phyloP scores from a whole-genome alignment of 1,139 yeast genomes.

The Suhomyces terraborum region DNA sequence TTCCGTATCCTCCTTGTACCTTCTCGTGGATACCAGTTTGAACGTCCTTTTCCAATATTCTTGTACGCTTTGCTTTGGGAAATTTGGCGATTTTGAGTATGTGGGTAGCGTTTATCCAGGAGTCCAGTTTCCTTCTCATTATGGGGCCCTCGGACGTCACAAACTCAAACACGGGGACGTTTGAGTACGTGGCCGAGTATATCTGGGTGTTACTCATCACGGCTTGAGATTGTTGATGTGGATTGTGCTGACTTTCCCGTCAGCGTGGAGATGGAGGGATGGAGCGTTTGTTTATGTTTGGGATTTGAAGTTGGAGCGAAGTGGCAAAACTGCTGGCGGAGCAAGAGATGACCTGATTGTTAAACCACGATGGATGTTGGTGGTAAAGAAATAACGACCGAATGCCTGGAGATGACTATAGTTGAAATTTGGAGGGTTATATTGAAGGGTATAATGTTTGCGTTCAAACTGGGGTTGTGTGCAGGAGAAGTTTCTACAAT shows the following conservation, averaged over 20 bases:
- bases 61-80: constrained; percentile 82
- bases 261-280: background rate
- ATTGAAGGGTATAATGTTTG: constrained; percentile 6
- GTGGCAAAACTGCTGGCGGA: background rate
- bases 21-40: constrained; percentile 84
- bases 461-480: constrained; percentile 4
- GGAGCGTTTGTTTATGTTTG: background rate
- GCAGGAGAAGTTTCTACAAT: constrained; percentile 4
- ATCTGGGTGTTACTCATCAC: constrained; percentile 45
- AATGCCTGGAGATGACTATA: constrained; percentile 2
- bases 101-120: constrained; percentile 91
- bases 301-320: background rate
- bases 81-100: constrained; percentile 83
- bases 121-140: constrained; percentile 79
- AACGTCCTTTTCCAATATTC: constrained; percentile 85
- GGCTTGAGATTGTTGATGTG: constrained; percentile 3
- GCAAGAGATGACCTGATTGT: background rate
- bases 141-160: constrained; percentile 72
- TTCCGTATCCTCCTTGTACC: constrained; percentile 94
- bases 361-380: background rate
- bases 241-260: constrained; percentile 1
- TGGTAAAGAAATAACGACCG: background rate
- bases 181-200: constrained; percentile 80
- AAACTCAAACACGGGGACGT: constrained; percentile 74
- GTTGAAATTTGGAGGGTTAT: background rate